Percentiles rank a stretch among this genome's conserved stretches.
Conservation (phyloP, 1,139 yeast species). For the Starmera stellimalicola region DNA sequence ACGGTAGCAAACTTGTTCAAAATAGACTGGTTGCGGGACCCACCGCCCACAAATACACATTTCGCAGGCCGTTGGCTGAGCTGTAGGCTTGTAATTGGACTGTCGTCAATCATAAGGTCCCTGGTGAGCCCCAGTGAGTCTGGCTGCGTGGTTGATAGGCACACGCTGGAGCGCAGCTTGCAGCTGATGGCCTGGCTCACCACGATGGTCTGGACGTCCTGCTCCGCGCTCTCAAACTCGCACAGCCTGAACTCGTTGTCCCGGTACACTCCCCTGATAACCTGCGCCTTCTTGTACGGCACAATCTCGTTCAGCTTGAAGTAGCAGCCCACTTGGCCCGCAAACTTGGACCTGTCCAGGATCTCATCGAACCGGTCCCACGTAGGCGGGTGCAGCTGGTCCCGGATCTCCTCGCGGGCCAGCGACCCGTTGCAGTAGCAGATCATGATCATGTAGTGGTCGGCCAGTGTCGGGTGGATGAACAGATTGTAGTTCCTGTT, state of each 20-base stretch:
- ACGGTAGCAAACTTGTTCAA: constrained; percentile 63
- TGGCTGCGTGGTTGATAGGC: constrained; percentile 30
- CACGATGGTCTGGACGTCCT: constrained; percentile 70
- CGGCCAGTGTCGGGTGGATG: constrained; percentile 73
- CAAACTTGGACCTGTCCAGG: constrained; percentile 20
- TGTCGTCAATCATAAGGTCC: constrained; percentile 23
- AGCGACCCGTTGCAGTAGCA: constrained; percentile 89
- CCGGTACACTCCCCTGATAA: constrained; percentile 32
- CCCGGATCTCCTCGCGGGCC: constrained; percentile 72
- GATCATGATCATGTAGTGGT: constrained; percentile 87
- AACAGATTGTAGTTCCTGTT: constrained; percentile 79
- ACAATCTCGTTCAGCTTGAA: constrained; percentile 87
- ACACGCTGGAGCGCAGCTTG: constrained; percentile 69
- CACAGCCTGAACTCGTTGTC: constrained; percentile 21
- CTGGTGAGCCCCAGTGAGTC: neutral
- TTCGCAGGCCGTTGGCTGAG: constrained; percentile 48
- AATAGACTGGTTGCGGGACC: constrained; percentile 62
- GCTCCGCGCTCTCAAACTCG: constrained; percentile 31
- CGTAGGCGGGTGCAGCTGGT: constrained; percentile 32
- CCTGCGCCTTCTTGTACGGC: constrained; percentile 64
- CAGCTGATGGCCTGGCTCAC: constrained; percentile 86
- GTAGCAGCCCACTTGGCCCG: constrained; percentile 60
- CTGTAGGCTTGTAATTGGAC: constrained; percentile 16
- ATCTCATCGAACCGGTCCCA: constrained; percentile 66
- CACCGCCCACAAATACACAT: constrained; percentile 83